Conservation (phyloP, 2,329 filamentous ascomycete genomes). For the Pezicula neosporulosa region DNA sequence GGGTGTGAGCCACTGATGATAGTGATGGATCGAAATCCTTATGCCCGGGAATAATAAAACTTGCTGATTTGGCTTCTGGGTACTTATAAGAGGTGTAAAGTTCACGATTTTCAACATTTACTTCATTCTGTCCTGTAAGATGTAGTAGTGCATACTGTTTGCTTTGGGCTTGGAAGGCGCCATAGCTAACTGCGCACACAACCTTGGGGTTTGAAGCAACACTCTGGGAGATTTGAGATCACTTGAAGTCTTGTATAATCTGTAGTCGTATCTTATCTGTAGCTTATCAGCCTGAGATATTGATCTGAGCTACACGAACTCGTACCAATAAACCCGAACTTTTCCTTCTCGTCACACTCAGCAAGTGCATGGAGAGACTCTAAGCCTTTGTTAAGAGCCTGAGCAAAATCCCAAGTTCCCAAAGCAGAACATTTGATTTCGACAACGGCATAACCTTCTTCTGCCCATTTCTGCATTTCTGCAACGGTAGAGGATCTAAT, state of each 20-base stretch:
- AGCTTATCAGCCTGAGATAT: too few relatives aligned
- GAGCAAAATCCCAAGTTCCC: too few relatives aligned
- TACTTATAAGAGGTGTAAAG: constrained; percentile 1
- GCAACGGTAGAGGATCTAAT: constrained; percentile 21
- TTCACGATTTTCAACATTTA: too few relatives aligned
- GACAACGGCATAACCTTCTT: constrained; percentile 32
- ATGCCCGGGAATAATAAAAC: constrained; percentile 10
- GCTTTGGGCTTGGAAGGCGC: too few relatives aligned
- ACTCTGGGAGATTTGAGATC: too few relatives aligned
- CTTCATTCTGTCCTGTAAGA: not conserved
- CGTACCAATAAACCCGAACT: too few relatives aligned
- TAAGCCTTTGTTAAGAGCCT: not conserved
- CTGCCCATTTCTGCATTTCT: constrained; percentile 37
- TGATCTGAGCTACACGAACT: too few relatives aligned
- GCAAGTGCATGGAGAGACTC: not conserved
- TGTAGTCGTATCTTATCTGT: too few relatives aligned
- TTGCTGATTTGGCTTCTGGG: constrained; percentile 2
- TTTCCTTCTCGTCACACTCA: not conserved
- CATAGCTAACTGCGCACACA: too few relatives aligned
- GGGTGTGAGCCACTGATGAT: constrained; percentile 56
- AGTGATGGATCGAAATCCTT: constrained; percentile 27
- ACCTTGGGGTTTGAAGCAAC: too few relatives aligned
- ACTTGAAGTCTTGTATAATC: too few relatives aligned
- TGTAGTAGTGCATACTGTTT: not conserved
- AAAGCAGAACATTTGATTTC: constrained; percentile 1